Evolutionary conservation across 192 early-diverging fungal genomes (phyloP), one percentile per base, ranked within the genome.

Genomic region (Phycomyces nitens): DNA sequence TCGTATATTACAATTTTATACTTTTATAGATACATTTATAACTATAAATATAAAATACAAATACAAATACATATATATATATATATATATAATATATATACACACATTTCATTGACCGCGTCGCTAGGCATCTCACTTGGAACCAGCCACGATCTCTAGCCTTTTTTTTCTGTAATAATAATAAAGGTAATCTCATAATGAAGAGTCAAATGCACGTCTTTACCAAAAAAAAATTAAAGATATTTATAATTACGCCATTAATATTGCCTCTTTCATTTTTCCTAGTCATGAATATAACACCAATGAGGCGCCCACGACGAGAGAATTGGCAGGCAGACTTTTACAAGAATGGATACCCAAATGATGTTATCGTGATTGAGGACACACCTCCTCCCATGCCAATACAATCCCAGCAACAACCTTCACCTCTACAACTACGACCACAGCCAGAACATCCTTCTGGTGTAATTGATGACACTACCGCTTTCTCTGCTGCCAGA

Each of bases 301-400:
- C 55, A 4, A 29, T 40, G 21, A 60, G 44, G 12, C 44, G 44
- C 12, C 6, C 40, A 60, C 34, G 39, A 58, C 53, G 54, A 55
- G 24, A 61, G 10, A 73, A 78, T 60, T 74, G 77, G 77, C 51
- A 68, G 22, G 66, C 38, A 52, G 77, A 75, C 20, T 74, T 75
- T 57, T 74, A 75, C 50, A 71, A 63, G 24, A 78, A 78, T 71
- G 77, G 77, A 11, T 44, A 60, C 16, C 76, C 76, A 5, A 59
- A 53, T 9, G 76, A 77, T 50, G 69, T 78, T 20, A 78, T 75
- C 53, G 66, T 72, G 7, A 78, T 75, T 61, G 70, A 76, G 11
- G 76, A 78, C 66, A 57, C 76, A 16, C 72, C 76, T 10, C 60
- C 69, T 7, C 65, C 69, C 1, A 22, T 60, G 16, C 56, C 39